Evolutionary conservation across 805 yeast genomes (phyloP).

Genomic region (Sugiyamaella americana): DNA sequence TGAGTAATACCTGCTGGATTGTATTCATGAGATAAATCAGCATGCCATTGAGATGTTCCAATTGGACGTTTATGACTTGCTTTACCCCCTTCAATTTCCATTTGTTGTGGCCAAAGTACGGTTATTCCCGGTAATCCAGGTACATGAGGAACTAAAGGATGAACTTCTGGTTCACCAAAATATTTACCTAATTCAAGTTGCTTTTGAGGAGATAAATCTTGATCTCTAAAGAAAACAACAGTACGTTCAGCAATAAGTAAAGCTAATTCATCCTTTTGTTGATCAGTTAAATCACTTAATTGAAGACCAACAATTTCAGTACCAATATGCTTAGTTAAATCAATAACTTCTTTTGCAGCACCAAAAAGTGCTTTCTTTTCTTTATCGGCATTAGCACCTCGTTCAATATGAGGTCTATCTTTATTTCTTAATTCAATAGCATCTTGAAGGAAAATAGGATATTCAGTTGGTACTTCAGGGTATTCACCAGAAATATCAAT

Average conservation of each 20-base stretch:
- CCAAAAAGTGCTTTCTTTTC: constrained; percentile 36
- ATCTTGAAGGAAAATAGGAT: constrained; percentile 38
- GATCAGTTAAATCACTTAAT: constrained; percentile 37
- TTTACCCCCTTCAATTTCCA: constrained; percentile 25
- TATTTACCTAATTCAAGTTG: constrained; percentile 43
- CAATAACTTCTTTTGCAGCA: constrained; percentile 38
- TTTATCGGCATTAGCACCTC: constrained; percentile 36
- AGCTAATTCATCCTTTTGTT: constrained; percentile 45
- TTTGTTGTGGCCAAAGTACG: constrained; percentile 26
- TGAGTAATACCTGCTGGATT: constrained; percentile 54
- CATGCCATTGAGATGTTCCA: constrained; percentile 41
- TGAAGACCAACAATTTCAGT: constrained; percentile 48
- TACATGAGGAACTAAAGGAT: constrained; percentile 30
- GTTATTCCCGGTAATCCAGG: constrained; percentile 26
- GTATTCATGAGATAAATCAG: constrained; percentile 50
- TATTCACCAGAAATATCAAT: constrained; percentile 37
- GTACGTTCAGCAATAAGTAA: constrained; percentile 43
- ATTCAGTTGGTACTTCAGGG: constrained; percentile 35
- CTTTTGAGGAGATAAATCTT: constrained; percentile 38
- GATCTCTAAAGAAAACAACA: constrained; percentile 48
- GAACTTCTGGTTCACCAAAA: constrained; percentile 39
- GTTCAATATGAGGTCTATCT: constrained; percentile 21
- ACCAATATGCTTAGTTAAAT: constrained; percentile 43
- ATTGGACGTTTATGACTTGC: constrained; percentile 18
- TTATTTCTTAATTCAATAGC: constrained; percentile 34